Evolutionary conservation across 495 filamentous ascomycete genomes (phyloP), one percentile per base, ranked within the genome.

Genomic region (Pseudevernia furfuracea): DNA sequence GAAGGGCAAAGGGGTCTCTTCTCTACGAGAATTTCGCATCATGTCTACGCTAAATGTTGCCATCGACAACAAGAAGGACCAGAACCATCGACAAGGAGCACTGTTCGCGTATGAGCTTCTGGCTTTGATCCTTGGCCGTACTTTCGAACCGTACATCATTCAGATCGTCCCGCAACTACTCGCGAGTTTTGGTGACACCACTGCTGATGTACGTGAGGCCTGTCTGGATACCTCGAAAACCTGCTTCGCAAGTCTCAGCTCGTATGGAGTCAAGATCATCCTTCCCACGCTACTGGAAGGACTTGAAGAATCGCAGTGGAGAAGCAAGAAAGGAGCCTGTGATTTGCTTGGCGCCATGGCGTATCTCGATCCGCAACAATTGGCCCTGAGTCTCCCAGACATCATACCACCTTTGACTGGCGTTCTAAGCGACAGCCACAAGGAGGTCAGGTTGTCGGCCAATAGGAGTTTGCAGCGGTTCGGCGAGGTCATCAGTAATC

Each of bases 331-430:
- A 76, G 94, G 94, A 67, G 94, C 94, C 60, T 97, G 94, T 69
- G 94, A 98, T 70, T 83, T 95, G 14, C 83, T 98, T 25, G 94
- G 94, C 71, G 93, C 93, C 62, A 97, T 97, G 93, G 95, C 94
- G 14, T 97, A 98, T 72, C 82, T 98, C 23, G 92, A 96, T 70
- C 94, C 94, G 9, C 86, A 97, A 63, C 94, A 97, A 71, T 81
- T 98, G 21, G 92, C 94, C 2, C 82, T 88, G 61, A 97, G 92
- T 71, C 76, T 98, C 66, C 95, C 94, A 1, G 91, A 93, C 60
- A 98, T 98, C 65, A 98, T 98, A 67, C 94, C 94, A 30, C 93
- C 95, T 10, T 80, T 97, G 62, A 97, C 94, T 1, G 82, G 87
- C 48, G 94, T 97, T 1, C 79, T 98, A 52, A 98, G 96, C 68